A percentile compares a stretch with the other conserved stretches of the same genome.
phyloP scores from a whole-genome alignment of 495 filamentous ascomycete genomes.

The Aspergillus kassunensis region DNA sequence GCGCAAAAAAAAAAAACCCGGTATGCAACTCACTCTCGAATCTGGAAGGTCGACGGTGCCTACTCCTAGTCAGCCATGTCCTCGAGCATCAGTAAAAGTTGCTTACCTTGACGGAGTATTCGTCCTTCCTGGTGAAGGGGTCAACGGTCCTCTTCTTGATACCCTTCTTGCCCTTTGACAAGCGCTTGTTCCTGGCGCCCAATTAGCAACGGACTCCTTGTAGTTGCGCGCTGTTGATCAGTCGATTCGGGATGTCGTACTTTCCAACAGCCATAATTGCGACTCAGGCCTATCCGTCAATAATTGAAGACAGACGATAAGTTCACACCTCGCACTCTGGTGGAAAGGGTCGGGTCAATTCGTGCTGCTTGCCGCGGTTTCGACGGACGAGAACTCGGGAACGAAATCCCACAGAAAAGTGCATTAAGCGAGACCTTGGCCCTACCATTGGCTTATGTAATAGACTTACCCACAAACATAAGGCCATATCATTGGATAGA shows the following conservation, averaged over 20 bases:
- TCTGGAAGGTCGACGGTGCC: conserved; percentile 94
- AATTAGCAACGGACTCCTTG: conserved; percentile 19
- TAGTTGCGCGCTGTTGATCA: not conserved
- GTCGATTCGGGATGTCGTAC: conserved; percentile 48
- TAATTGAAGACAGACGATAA: conserved; percentile 41
- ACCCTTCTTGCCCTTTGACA: conserved; percentile 99
- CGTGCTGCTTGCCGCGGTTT: conserved; percentile 33
- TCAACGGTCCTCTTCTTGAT: conserved; percentile 99
- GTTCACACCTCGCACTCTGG: conserved; percentile 39
- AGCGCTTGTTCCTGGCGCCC: conserved; percentile 88
- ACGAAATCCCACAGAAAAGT: conserved; percentile 49
- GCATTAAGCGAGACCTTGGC: conserved; percentile 46
- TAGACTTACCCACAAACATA: conserved; percentile 21
- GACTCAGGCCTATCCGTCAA: conserved; percentile 45
- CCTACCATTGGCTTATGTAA: conserved; percentile 34
- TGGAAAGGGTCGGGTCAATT: conserved; percentile 36
- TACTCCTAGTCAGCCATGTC: conserved; percentile 35
- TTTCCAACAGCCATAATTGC: conserved; percentile 91
- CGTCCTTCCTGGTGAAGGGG: conserved; percentile 97
- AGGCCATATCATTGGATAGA: conserved; percentile 4
- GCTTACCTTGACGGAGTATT: conserved; percentile 92
- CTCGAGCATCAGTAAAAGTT: not conserved
- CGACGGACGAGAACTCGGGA: conserved; percentile 35
- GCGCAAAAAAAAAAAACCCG: not conserved
- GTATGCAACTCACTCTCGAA: conserved; percentile 75